Percentiles rank a stretch among this genome's conserved stretches.
These are phyloP conservation scores for Prosopis cineraria DNA, from an alignment of 306 rosid genomes.

Conservation along the genomic window DNA sequence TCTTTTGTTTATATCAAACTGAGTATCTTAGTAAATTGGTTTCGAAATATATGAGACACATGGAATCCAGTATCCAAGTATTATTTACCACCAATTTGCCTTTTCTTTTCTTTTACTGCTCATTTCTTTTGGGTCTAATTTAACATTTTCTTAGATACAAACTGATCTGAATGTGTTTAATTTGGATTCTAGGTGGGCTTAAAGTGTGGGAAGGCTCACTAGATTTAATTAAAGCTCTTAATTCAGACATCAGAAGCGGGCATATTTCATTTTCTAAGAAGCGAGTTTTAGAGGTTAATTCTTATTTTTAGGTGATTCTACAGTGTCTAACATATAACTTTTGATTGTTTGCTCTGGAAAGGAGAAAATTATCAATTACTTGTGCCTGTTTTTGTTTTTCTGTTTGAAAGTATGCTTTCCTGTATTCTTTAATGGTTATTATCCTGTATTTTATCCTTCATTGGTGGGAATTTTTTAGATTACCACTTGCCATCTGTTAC, in stretches of 20 bases:
- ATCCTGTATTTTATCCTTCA: neutral
- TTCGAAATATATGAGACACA: neutral
- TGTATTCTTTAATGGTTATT: neutral
- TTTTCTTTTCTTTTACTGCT: neutral
- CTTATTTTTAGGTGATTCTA: slow-evolving; percentile 39
- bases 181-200: slow-evolving; percentile 65
- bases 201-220: slow-evolving; percentile 94
- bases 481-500: neutral
- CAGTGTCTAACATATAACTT: neutral
- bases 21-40: too few relatives aligned
- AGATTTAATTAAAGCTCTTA: slow-evolving; percentile 79
- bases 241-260: slow-evolving; percentile 53
- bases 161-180: slow-evolving; percentile 2
- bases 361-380: neutral
- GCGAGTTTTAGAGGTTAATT: slow-evolving; percentile 87
- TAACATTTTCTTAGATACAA: neutral
- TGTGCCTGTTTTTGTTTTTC: neutral
- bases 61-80: neutral
- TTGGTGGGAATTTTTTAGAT: neutral
- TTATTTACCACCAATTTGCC: neutral
- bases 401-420: neutral
- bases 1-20: too few relatives aligned
- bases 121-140: neutral
- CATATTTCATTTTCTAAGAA: slow-evolving; percentile 56
- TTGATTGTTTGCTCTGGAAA: neutral